phyloP scores from a whole-genome alignment of 352 stramenopile genomes.

The Blastocystis hominis region DNA sequence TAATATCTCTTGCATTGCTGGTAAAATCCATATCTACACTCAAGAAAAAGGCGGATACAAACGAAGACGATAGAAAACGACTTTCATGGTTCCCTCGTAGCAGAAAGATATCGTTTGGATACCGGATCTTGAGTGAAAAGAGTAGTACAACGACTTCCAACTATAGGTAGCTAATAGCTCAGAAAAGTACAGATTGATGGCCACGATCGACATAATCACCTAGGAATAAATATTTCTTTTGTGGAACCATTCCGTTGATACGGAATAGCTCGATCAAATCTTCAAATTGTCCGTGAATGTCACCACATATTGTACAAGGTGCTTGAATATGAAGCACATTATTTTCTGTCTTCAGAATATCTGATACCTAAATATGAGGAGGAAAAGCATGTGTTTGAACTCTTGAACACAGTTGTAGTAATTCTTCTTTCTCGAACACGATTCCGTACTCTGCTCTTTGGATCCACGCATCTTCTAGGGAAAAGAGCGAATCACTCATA shows the following conservation, averaged over 20 bases:
- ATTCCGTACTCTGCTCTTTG: neutral
- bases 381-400: neutral
- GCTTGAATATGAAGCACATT: slow-evolving; percentile 96
- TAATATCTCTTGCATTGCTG: slow-evolving; percentile 97
- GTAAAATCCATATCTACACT: slow-evolving; percentile 84
- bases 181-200: slow-evolving; percentile 75
- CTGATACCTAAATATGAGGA: slow-evolving; percentile 58
- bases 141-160: slow-evolving; percentile 80
- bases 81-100: slow-evolving; percentile 84
- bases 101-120: slow-evolving; percentile 78
- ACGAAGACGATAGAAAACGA: slow-evolving; percentile 67
- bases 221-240: slow-evolving; percentile 96
- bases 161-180: slow-evolving; percentile 59
- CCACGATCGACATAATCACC: slow-evolving; percentile 93
- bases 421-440: neutral
- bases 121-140: slow-evolving; percentile 83
- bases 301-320: slow-evolving; percentile 93
- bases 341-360: slow-evolving; percentile 96
- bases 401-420: neutral
- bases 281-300: slow-evolving; percentile 92
- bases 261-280: slow-evolving; percentile 89
- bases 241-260: slow-evolving; percentile 74
- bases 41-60: neutral
- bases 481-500: neutral
- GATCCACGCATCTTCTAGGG: neutral